Base-by-base conservation (phyloP, 1,284 basidiomycete genomes). In the Rhodotorula sp. region DNA sequence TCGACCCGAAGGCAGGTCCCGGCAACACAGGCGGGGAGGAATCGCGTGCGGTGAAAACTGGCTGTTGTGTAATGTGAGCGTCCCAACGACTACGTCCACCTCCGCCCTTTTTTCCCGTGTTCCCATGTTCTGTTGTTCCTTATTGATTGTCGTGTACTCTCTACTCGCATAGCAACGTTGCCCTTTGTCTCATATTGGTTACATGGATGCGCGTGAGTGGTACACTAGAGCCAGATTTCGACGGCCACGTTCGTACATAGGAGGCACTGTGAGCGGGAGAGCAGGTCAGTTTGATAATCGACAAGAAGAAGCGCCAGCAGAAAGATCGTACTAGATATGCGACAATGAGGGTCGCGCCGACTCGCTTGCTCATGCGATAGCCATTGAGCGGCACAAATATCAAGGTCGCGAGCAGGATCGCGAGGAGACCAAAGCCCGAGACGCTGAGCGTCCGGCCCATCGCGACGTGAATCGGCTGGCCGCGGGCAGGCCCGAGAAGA, bases 381-480 rank as follows among this genome's bases (percentile, higher is more conserved):
- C 87, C 88, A 78, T 95, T 95, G 76, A 90, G 79, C 1, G 95
- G 94, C 0, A 97, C 91, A 73, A 90, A 87, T 61, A 95, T 82
- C 58, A 95, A 83, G n/a, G 93, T 97, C 23, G 86, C 84, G 8
- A 88, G 78, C 23, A 97, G 85, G 21, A 97, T 83, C 60, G 85
- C 80, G 23, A 97, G 84, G 31, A 98, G 84, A 3, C 94, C 93
- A 23, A 90, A 81, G 1, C 88, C 85, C 74, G 91, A 94, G 73
- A 94, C 90, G 79, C 95, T 84, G 56, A 97, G 86, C 1, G 93
- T 96, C 0, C 86, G 87, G 23, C 90, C 90, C 80, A 96, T 91
- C 65, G 90, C 84, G 49, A 98, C 86, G 26, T 84, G 79, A 79
- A 91, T 90, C 3, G 89, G 87, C 26, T 21, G 61, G 31, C 56